Percentiles rank a stretch among this genome's conserved stretches.
Conservation (phyloP, 2,329 filamentous ascomycete genomes). For the Incumbomyces delicatus region DNA sequence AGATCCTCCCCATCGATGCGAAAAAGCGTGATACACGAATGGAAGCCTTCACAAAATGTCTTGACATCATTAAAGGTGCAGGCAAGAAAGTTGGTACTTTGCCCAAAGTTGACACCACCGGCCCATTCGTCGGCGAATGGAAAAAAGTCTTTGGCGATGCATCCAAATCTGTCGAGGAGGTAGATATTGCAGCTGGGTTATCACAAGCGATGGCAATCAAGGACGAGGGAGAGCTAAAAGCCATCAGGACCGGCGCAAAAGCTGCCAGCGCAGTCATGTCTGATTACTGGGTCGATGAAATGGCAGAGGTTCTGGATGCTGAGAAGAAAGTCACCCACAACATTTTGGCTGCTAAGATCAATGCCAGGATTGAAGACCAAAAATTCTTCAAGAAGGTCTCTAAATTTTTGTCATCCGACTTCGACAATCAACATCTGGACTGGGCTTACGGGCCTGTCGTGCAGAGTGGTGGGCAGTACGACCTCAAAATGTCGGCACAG, state of each 20-base stretch:
- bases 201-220: slow-evolving; percentile 87
- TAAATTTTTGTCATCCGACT: slow-evolving; percentile 72
- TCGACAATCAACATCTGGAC: slow-evolving; percentile 80
- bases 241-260: slow-evolving; percentile 87
- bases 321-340: slow-evolving; percentile 96
- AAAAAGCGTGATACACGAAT: slow-evolving; percentile 89
- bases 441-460: slow-evolving; percentile 87
- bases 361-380: slow-evolving; percentile 80
- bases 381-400: slow-evolving; percentile 83
- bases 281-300: slow-evolving; percentile 94
- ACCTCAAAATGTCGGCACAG: slow-evolving; percentile 69
- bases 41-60: slow-evolving; percentile 75
- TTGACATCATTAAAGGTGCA: slow-evolving; percentile 75
- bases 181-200: slow-evolving; percentile 73
- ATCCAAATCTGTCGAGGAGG: slow-evolving; percentile 76
- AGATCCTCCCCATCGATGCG: slow-evolving; percentile 71
- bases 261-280: slow-evolving; percentile 92
- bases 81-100: slow-evolving; percentile 88
- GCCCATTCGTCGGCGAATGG: slow-evolving; percentile 94
- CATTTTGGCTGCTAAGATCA: slow-evolving; percentile 72
- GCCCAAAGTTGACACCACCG: slow-evolving; percentile 71
- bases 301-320: slow-evolving; percentile 89
- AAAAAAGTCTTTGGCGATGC: slow-evolving; percentile 69
- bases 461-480: slow-evolving; percentile 92
- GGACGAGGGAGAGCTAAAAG: slow-evolving; percentile 87